A percentile compares a stretch with the other conserved stretches of the same genome.
These are phyloP conservation scores for Conoideocrella luteorostrata DNA, from an alignment of 2,329 filamentous ascomycete species.

Conservation along the genomic window DNA sequence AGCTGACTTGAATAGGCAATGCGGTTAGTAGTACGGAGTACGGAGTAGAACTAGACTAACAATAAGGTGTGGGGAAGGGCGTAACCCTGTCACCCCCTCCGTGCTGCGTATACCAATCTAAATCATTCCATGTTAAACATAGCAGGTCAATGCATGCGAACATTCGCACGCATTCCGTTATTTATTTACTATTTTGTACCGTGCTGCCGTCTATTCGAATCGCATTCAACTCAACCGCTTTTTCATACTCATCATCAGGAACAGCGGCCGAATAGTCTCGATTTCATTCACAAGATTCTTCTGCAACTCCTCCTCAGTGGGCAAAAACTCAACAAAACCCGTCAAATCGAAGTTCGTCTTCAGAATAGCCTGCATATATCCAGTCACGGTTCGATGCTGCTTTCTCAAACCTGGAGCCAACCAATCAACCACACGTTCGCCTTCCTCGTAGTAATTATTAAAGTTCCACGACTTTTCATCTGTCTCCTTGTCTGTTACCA, in stretches of 20 bases:
- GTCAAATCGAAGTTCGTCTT: constrained; percentile 23
- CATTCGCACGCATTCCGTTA: too few relatives aligned
- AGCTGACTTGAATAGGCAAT: too few relatives aligned
- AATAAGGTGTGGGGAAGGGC: too few relatives aligned
- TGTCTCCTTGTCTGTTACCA: constrained; percentile 19
- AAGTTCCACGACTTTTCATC: constrained; percentile 33
- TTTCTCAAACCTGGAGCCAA: constrained; percentile 36
- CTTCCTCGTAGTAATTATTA: constrained; percentile 35
- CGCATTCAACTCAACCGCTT: too few relatives aligned
- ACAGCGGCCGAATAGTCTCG: constrained; percentile 27
- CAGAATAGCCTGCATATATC: constrained; percentile 32
- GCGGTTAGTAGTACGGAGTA: too few relatives aligned
- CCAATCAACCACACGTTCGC: constrained; percentile 34
- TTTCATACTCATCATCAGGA: constrained; percentile 23
- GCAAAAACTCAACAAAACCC: constrained; percentile 30
- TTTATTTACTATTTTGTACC: too few relatives aligned
- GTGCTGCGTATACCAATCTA: too few relatives aligned
- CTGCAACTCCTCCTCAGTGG: constrained; percentile 22
- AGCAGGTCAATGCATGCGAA: too few relatives aligned
- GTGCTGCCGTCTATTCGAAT: too few relatives aligned
- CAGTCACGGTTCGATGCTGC: constrained; percentile 38
- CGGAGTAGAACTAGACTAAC: too few relatives aligned
- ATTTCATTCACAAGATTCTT: constrained; percentile 23
- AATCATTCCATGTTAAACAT: too few relatives aligned
- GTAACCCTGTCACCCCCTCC: too few relatives aligned